Base-by-base conservation (phyloP, 2,329 filamentous ascomycete species). In the Periglandula ipomoeae region DNA sequence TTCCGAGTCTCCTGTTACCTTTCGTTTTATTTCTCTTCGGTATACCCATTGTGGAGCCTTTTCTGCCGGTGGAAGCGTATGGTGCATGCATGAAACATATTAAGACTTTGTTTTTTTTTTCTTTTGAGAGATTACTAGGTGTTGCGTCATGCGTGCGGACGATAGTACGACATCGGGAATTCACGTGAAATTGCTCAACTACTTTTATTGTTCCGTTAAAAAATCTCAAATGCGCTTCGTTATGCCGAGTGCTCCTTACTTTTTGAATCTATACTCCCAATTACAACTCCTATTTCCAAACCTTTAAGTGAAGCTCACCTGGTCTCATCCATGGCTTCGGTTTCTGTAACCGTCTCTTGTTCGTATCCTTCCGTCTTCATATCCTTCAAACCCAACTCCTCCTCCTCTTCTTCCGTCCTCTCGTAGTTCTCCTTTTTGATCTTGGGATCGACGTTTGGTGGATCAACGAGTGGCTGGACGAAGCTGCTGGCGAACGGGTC, bases 401-500 rank as follows among this genome's bases (percentile, higher is more conserved):
- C 93, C 68, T 95, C 88, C 63, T 98, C 93, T 65, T 96, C 87
- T 0, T 85, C 82, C 0, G 91, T 95, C 52, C 93, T 79, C 51
- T 86, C 80, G 65, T 98, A 98, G 26, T 87, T 85, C 68, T 88
- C 87, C 3, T 80, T 76, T 50, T 78, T 81, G 63, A 98, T 85
- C 68, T 93, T 85, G 15, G 84, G 84, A 61, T 98, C 93, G 0
- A 72, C 70, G 42, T 75, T 60, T 30, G 72, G 72, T 2, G 86
- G 84, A 56, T 89, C 85, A 22, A 89, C 86, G 52, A 95, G 76
- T 59, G 90, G 88, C 70, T 98, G 93, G 41, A 98, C 86, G 63
- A 95, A 98, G 61, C 89, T 95, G 65, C 87, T 87, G 10, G 90
- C 93, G 54, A 97, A 72, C 0, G 93, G 93, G 63, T 98, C 93